Conservation (phyloP, 2,329 filamentous ascomycete genomes). For the Ophiostoma pallidulum region DNA sequence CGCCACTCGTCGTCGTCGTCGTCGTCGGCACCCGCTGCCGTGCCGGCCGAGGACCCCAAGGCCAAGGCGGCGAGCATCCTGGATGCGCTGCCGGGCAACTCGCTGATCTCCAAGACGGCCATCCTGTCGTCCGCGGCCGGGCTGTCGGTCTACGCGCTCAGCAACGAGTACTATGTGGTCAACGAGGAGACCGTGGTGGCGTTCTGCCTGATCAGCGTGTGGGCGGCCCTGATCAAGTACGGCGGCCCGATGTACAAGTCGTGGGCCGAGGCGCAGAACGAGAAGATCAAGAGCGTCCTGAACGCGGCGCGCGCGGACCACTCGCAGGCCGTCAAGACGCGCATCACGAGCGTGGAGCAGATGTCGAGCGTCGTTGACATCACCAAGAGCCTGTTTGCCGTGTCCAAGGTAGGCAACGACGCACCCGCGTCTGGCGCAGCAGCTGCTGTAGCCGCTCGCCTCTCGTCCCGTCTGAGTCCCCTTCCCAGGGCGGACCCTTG, state of each 20-base stretch:
- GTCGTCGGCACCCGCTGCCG: constrained; percentile 43
- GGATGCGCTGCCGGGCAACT: constrained; percentile 86
- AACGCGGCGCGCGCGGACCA: constrained; percentile 92
- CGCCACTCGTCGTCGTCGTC: constrained; percentile 55
- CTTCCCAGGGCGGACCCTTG: neutral
- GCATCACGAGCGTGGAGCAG: constrained; percentile 91
- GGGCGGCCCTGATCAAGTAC: constrained; percentile 86
- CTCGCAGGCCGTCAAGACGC: constrained; percentile 86
- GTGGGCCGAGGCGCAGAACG: constrained; percentile 82
- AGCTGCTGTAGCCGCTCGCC: too few species aligned
- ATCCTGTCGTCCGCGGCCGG: constrained; percentile 90
- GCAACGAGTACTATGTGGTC: constrained; percentile 99
- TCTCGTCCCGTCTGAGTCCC: too few species aligned
- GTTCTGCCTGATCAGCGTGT: constrained; percentile 86
- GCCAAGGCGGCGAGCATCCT: constrained; percentile 94
- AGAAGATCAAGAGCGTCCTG: constrained; percentile 91
- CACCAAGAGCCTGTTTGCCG: constrained; percentile 93
- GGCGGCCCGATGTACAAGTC: constrained; percentile 84
- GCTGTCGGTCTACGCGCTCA: constrained; percentile 87
- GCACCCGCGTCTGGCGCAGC: too few species aligned
- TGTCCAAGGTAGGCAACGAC: constrained; percentile 90
- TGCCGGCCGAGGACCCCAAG: constrained; percentile 82
- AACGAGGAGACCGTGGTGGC: constrained; percentile 98
- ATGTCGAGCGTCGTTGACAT: constrained; percentile 90
- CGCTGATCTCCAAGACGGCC: constrained; percentile 87